Conservation (phyloP, 257 asterid species). For the Solanum paucissectum region DNA sequence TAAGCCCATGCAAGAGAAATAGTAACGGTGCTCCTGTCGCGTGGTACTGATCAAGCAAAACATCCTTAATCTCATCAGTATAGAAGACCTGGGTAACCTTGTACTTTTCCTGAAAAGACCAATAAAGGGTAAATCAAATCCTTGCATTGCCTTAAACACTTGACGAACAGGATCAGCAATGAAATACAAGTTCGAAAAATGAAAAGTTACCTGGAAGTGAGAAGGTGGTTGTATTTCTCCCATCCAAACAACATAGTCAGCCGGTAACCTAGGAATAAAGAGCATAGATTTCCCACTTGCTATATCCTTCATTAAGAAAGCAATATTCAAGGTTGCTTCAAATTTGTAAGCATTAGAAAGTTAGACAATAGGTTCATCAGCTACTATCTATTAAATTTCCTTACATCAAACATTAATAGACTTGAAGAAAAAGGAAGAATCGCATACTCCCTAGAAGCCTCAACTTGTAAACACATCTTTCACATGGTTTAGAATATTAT, state of each 20-base stretch:
- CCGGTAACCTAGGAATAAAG: conserved; percentile 83
- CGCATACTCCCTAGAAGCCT: background rate
- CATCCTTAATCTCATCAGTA: conserved; percentile 65
- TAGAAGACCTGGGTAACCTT: conserved; percentile 47
- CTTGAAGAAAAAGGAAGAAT: background rate
- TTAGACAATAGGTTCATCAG: background rate
- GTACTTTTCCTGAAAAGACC: conserved; percentile 63
- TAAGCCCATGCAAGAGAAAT: conserved; percentile 84
- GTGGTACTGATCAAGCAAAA: conserved; percentile 45
- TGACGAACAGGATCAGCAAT: background rate
- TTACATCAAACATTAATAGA: background rate
- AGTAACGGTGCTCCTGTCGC: conserved; percentile 66
- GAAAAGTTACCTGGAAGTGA: conserved; percentile 61
- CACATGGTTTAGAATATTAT: background rate
- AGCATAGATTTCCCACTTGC: conserved; percentile 70
- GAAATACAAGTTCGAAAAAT: background rate
- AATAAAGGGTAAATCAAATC: conserved; percentile 8
- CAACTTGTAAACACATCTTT: background rate
- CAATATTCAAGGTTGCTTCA: background rate
- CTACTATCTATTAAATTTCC: background rate
- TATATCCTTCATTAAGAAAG: conserved; percentile 51
- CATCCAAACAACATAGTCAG: conserved; percentile 89
- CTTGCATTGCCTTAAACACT: background rate
- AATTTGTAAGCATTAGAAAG: background rate
- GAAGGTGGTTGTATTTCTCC: conserved; percentile 75